These are phyloP conservation scores for Zygoascus flipseniorum DNA, from an alignment of 805 yeast genomes.

Conservation along the genomic window DNA sequence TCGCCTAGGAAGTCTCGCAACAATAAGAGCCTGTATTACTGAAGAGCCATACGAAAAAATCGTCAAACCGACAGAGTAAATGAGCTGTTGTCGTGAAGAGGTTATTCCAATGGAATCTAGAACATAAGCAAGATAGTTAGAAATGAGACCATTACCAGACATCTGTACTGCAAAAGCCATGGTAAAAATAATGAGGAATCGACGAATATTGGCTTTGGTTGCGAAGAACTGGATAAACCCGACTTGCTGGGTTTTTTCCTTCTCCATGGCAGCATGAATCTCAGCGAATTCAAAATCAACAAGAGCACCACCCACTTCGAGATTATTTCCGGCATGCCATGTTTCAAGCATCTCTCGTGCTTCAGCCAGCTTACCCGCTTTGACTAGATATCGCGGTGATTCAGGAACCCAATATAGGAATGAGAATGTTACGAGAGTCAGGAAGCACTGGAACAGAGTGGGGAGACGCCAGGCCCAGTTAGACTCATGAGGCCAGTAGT, in stretches of 20 bases:
- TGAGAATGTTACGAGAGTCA: slow-evolving; percentile 46
- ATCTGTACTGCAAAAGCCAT: slow-evolving; percentile 8
- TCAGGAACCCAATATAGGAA: slow-evolving; percentile 32
- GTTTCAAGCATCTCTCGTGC: slow-evolving; percentile 29
- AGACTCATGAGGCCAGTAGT: slow-evolving; percentile 29
- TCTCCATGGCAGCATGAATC: slow-evolving; percentile 3
- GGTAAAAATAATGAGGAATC: slow-evolving; percentile 4
- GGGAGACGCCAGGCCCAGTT: slow-evolving; percentile 64
- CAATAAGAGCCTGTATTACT: slow-evolving; percentile 7
- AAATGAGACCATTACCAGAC: slow-evolving; percentile 14
- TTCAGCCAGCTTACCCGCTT: slow-evolving; percentile 41
- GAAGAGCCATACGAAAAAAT: slow-evolving; percentile 8
- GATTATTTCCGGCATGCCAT: slow-evolving; percentile 22
- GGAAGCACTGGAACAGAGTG: slow-evolving; percentile 56
- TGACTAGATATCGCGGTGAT: slow-evolving; percentile 37
- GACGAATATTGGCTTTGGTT: slow-evolving; percentile 13
- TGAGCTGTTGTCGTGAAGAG: slow-evolving; percentile 10
- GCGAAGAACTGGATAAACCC: slow-evolving; percentile 18
- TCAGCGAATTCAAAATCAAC: slow-evolving; percentile 4
- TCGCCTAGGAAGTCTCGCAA: slow-evolving; percentile 10
- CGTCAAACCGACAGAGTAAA: slow-evolving; percentile 11
- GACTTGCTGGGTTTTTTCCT: slow-evolving; percentile 3
- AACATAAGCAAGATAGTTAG: slow-evolving; percentile 42
- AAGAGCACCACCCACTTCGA: slow-evolving; percentile 4
- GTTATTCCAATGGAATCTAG: slow-evolving; percentile 47